A percentile compares a stretch with the other conserved stretches of the same genome.
phyloP scores from a whole-genome alignment of 2,329 filamentous ascomycete species.

The Apiospora marii region DNA sequence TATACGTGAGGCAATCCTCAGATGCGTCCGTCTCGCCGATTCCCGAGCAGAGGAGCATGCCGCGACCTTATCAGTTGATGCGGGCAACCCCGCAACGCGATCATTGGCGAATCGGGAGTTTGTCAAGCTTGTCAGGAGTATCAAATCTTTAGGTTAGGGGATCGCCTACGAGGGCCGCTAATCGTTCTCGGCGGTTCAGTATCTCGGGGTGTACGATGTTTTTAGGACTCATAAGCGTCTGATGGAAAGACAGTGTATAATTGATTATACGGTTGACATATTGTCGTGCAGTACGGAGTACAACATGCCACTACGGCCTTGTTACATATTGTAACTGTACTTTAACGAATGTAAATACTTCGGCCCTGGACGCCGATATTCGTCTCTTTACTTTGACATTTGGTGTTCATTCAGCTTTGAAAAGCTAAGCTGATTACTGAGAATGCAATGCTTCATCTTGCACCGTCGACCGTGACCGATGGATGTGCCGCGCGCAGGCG shows the following conservation, averaged over 20 bases:
- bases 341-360: background rate
- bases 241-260: background rate
- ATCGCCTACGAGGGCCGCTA: background rate
- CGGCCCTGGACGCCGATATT: background rate
- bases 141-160: conserved; percentile 28
- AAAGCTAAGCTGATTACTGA: background rate
- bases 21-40: conserved; percentile 64
- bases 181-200: background rate
- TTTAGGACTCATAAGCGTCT: background rate
- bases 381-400: background rate
- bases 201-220: background rate
- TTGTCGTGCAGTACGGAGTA: background rate
- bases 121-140: conserved; percentile 37
- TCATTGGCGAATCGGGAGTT: conserved; percentile 41
- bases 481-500: background rate
- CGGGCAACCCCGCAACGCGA: conserved; percentile 16
- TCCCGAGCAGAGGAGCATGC: conserved; percentile 52
- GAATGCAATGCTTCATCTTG: background rate
- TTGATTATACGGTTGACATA: background rate
- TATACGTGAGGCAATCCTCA: conserved; percentile 57
- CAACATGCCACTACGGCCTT: background rate
- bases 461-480: background rate
- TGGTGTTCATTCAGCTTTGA: background rate
- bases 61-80: conserved; percentile 32
- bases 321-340: background rate